Percentiles rank a stretch among this genome's conserved stretches.
phyloP scores from a whole-genome alignment of 1,284 basidiomycete species.

The Trichosporon inkin region DNA sequence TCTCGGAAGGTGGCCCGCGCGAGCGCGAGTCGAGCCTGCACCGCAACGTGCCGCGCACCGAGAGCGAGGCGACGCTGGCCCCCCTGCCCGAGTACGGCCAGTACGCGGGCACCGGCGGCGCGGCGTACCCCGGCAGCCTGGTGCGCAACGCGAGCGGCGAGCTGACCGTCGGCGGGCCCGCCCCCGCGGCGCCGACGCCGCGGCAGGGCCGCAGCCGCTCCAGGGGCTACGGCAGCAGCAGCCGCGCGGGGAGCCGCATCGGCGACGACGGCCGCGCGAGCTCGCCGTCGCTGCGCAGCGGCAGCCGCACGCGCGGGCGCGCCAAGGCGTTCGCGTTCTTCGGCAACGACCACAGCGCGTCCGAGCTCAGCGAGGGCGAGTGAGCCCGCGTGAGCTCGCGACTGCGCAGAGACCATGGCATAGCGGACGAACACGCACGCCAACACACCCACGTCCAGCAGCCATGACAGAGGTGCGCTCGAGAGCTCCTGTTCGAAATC shows the following conservation, averaged over 20 bases:
- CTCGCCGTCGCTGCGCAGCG: background rate
- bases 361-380: background rate
- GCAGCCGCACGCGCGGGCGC: constrained; percentile 16
- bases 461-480: too few relatives aligned
- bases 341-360: constrained; percentile 29
- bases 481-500: too few relatives aligned
- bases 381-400: background rate
- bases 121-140: background rate
- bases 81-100: background rate
- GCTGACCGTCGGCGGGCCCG: background rate
- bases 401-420: too few relatives aligned
- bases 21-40: background rate
- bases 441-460: too few relatives aligned
- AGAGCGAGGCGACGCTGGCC: constrained; percentile 18
- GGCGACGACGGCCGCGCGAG: background rate
- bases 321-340: constrained; percentile 50
- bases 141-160: too few relatives aligned
- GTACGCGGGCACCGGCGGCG: constrained; percentile 4
- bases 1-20: background rate
- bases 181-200: constrained; percentile 10
- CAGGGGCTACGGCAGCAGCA: constrained; percentile 7
- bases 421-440: too few relatives aligned
- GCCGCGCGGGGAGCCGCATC: background rate
- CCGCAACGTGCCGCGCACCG: constrained; percentile 5
- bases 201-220: constrained; percentile 17